These are phyloP conservation scores for Mucor mucedo DNA, from an alignment of 371 early-diverging fungal genomes.

Conservation along the genomic window DNA sequence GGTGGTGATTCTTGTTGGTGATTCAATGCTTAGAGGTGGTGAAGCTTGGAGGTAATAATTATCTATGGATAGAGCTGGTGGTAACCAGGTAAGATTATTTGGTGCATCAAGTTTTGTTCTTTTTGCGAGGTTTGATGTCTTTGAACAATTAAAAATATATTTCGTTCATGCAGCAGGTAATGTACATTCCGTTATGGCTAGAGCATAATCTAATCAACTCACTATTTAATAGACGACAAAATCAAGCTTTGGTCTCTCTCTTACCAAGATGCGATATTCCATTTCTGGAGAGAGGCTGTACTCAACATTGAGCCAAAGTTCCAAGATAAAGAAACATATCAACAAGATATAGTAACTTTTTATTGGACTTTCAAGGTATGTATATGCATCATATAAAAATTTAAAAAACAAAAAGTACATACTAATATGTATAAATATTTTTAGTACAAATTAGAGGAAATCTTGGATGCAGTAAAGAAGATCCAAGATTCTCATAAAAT, in stretches of 20 bases:
- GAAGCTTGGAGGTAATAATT: too few species aligned
- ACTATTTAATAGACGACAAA: constrained; percentile 18
- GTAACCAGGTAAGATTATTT: too few species aligned
- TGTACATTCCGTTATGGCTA: constrained; percentile 22
- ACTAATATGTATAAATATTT: too few species aligned
- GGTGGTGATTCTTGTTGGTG: too few species aligned
- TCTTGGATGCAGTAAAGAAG: constrained; percentile 19
- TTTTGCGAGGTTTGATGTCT: constrained; percentile 3
- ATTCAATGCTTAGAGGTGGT: too few species aligned
- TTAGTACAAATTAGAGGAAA: constrained; percentile 7
- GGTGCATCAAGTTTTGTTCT: too few species aligned
- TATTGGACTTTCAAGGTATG: constrained; percentile 25
- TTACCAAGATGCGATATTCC: constrained; percentile 20
- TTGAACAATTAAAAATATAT: constrained; percentile 18
- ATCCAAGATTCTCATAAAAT: constrained; percentile 19
- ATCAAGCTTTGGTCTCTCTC: constrained; percentile 20
- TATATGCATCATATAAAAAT: background rate
- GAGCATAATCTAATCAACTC: constrained; percentile 16
- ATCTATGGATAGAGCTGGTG: too few species aligned
- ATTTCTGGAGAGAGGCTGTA: constrained; percentile 25
- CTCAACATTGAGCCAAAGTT: constrained; percentile 25
- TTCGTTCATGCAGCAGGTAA: constrained; percentile 24
- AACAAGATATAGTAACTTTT: constrained; percentile 19
- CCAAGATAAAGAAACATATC: constrained; percentile 23
- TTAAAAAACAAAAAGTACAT: too few species aligned